Conservation (phyloP, 2,329 filamentous ascomycete species). For the Blastomyces emzantsi region DNA sequence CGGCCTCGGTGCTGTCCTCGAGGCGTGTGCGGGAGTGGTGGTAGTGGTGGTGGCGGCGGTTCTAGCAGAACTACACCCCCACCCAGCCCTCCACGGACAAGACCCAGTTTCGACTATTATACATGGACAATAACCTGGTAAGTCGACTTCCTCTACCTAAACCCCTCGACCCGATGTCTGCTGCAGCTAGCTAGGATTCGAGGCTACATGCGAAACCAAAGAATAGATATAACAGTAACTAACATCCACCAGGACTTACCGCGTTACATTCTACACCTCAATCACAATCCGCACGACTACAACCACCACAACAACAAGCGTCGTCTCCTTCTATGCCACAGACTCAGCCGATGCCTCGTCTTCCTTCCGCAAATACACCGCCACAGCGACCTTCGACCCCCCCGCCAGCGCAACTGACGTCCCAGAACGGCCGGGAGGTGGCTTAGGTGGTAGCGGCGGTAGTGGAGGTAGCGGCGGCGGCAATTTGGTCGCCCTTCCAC, state of each 20-base stretch:
- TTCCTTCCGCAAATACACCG: not conserved
- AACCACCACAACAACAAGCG: not conserved
- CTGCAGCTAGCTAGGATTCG: not conserved
- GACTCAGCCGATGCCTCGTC: constrained; percentile 3
- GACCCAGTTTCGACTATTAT: not conserved
- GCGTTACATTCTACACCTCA: constrained; percentile 1
- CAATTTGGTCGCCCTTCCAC: not conserved
- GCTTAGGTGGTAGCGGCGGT: no score
- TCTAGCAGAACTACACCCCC: not conserved
- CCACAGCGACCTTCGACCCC: not conserved
- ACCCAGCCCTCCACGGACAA: not conserved
- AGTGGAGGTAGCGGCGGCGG: not conserved
- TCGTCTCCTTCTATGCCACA: constrained; percentile 2
- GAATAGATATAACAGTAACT: not conserved
- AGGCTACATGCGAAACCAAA: not conserved
- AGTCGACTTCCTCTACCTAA: not conserved
- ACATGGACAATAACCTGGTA: constrained; percentile 7
- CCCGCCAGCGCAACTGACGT: not conserved
- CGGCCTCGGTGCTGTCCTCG: not conserved
- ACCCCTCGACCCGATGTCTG: not conserved
- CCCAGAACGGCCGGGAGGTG: not conserved
- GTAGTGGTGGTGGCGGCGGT: not conserved
- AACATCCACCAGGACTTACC: constrained; percentile 1
- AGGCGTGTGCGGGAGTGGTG: not conserved
- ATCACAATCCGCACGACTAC: not conserved